A percentile compares a stretch with the other conserved stretches of the same genome.
phyloP scores from a whole-genome alignment of 2,329 filamentous ascomycete species.

The Tolypocladium amazonense region DNA sequence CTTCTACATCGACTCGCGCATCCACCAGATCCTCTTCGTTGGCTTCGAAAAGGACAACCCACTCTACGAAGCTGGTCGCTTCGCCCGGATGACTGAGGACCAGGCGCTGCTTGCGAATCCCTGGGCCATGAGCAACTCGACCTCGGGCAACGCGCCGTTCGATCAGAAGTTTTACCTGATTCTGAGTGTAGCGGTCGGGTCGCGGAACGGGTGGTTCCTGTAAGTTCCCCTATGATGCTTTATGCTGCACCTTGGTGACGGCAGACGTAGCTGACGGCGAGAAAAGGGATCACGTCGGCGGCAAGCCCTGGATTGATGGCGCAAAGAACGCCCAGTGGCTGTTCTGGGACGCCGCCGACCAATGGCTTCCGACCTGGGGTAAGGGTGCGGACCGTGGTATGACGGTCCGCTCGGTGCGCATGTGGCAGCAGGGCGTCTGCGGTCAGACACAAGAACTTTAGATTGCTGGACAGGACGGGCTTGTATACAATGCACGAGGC shows the following conservation, averaged over 20 bases:
- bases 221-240: conserved; percentile 9
- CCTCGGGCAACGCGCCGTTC: conserved; percentile 34
- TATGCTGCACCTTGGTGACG: background rate
- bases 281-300: conserved; percentile 26
- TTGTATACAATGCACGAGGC: background rate
- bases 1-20: conserved; percentile 37
- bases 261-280: background rate
- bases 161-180: conserved; percentile 41
- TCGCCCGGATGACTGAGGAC: conserved; percentile 28
- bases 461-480: background rate
- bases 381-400: conserved; percentile 29
- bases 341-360: conserved; percentile 28
- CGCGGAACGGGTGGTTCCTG: conserved; percentile 36
- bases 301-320: conserved; percentile 35
- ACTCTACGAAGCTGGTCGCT: conserved; percentile 32
- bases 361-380: conserved; percentile 38
- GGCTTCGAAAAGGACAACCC: conserved; percentile 20
- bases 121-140: conserved; percentile 27
- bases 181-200: conserved; percentile 39
- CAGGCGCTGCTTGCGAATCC: conserved; percentile 30
- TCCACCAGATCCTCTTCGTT: conserved; percentile 27
- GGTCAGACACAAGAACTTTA: conserved; percentile 3
- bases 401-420: conserved; percentile 34
- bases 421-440: conserved; percentile 27
- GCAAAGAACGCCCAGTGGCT: conserved; percentile 25